These are phyloP conservation scores for Mycena floridula DNA, from an alignment of 768 basidiomycete genomes.

Conservation along the genomic window DNA sequence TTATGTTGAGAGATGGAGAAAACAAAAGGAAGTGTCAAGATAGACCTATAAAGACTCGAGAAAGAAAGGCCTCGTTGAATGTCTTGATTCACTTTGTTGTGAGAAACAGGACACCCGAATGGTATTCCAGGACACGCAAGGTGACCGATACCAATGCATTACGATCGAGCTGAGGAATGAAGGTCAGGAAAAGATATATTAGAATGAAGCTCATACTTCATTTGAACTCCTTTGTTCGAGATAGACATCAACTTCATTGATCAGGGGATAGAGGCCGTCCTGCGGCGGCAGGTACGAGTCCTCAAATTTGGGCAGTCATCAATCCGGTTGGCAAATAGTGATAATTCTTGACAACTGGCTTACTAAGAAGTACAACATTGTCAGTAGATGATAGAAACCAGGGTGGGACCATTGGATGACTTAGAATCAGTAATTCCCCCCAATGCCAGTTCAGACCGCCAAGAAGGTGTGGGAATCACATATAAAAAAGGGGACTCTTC, in stretches of 20 bases:
- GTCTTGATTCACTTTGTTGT: slow-evolving; percentile 30
- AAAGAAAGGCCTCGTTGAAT: slow-evolving; percentile 34
- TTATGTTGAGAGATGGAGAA: no score
- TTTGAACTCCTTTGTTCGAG: slow-evolving; percentile 17
- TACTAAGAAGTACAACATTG: slow-evolving; percentile 18
- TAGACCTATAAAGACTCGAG: slow-evolving; percentile 29
- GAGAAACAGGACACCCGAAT: slow-evolving; percentile 31
- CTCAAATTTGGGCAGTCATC: no score
- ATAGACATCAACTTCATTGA: slow-evolving; percentile 21
- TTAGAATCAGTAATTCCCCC: not conserved
- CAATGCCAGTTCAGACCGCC: no score
- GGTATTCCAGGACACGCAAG: slow-evolving; percentile 26
- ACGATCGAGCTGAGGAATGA: slow-evolving; percentile 8
- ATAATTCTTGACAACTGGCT: no score
- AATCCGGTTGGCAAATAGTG: no score
- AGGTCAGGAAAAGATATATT: not conserved
- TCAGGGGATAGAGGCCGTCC: no score
- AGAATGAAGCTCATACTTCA: slow-evolving; percentile 9
- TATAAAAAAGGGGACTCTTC: no score
- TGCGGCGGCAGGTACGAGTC: no score
- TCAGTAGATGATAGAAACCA: slow-evolving; percentile 12
- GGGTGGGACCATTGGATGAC: not conserved
- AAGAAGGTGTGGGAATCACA: no score
- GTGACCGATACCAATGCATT: slow-evolving; percentile 20
- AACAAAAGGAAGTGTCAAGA: no score